phyloP scores from a whole-genome alignment of 2,329 filamentous ascomycete species.

The Madurella fahalii region DNA sequence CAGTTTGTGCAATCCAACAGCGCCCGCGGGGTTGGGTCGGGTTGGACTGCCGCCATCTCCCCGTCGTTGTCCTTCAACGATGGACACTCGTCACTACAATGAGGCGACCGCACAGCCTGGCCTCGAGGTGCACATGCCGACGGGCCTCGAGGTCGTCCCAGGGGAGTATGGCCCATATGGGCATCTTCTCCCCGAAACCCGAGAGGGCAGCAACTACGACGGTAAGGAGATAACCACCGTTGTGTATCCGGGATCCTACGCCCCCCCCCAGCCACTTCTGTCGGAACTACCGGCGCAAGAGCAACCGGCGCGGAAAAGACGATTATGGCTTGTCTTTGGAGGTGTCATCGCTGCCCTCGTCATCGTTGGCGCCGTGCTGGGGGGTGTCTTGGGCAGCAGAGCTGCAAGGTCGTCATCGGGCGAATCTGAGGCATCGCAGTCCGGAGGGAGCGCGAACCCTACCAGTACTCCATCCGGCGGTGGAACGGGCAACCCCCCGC shows the following conservation, averaged over 20 bases:
- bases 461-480: not conserved
- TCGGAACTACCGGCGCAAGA: not conserved
- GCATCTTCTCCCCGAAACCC: not conserved
- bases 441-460: not conserved
- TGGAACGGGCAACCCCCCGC: not conserved
- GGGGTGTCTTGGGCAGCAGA: slow-evolving; percentile 15
- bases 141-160: not conserved
- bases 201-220: not conserved
- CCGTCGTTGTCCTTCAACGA: too few relatives aligned
- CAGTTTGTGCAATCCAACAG: too few relatives aligned
- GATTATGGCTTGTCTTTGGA: slow-evolving; percentile 6
- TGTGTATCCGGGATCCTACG: not conserved
- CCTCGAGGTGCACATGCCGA: not conserved
- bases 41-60: too few relatives aligned
- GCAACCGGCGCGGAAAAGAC: not conserved
- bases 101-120: not conserved
- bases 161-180: not conserved
- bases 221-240: not conserved
- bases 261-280: not conserved
- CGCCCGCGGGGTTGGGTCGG: too few relatives aligned
- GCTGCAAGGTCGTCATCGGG: not conserved
- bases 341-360: slow-evolving; percentile 5
- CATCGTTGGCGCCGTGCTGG: slow-evolving; percentile 11
- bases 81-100: too few relatives aligned
- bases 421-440: not conserved